Evolutionary conservation across 1,284 basidiomycete species (phyloP), one percentile per base, ranked within the genome.

Genomic region (Singerocomus rubriflavus): DNA sequence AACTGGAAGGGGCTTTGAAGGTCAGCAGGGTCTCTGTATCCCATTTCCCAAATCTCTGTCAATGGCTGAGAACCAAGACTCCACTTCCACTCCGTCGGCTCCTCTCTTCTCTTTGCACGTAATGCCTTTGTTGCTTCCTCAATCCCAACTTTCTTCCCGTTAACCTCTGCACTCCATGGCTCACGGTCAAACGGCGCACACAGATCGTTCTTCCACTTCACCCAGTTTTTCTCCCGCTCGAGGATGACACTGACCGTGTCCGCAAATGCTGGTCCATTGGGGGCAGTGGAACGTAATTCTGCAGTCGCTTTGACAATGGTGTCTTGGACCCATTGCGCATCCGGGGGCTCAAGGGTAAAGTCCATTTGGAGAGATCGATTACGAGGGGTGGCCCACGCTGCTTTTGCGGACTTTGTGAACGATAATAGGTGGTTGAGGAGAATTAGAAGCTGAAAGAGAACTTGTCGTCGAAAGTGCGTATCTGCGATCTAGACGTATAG

Each of bases 401-500:
- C 72, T 59, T 91, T 90, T 7, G 81, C 78, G 0, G 78, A 56
- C 53, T 85, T 84, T 0, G 90, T 91, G 67, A 91, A 92, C 4
- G 77, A 82, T 17, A 88, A 75, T 26, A 96, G 77, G 65, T 93
- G 91, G 50, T 88, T 80, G 41, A 93, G 79, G 6, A 93, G 76
- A 46, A 95, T 89, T 33, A 94, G 75, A 12, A 93, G 75, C 64
- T 96, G 93, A 60, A 94, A 85, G 26, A 96, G 75, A 63, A 94
- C 82, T 71, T 96, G 93, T n/a, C 91, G 84, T 21, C 93, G 86
- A 72, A 96, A 96, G 55, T 88, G 82, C 0, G 87, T 85, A 63
- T 95, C 92, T 17, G 90, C 86, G 52, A 95, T 82, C 90, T 93
- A 57, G 51, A 57, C 38, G 44, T 33, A 29, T 38, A 51, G 41